Conservation (phyloP, 768 basidiomycete species). For the Leccinum obscurum region DNA sequence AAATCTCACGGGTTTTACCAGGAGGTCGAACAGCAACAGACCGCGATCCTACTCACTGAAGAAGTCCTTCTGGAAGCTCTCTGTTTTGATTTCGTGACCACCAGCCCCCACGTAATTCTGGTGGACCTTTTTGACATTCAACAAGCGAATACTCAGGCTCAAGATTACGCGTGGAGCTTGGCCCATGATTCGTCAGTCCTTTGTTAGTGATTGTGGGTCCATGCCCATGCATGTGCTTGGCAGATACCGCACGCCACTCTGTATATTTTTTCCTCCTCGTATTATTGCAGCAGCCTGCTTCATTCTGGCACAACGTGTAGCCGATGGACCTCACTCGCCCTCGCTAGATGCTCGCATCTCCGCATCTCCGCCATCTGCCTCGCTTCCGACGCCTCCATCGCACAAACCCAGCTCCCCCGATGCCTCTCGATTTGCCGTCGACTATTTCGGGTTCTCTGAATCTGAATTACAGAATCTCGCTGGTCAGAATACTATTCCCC, state of each 20-base stretch:
- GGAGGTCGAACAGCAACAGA: conserved; percentile 76
- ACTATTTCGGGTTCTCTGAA: conserved; percentile 64
- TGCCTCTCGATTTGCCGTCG: conserved; percentile 63
- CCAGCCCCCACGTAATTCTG: conserved; percentile 73
- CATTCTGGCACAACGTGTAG: conserved; percentile 69
- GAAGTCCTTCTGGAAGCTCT: conserved; percentile 79
- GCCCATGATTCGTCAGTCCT: conserved; percentile 80
- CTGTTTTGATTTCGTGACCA: conserved; percentile 82
- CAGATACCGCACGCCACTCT: conserved; percentile 80
- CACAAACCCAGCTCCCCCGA: conserved; percentile 74
- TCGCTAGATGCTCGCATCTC: conserved; percentile 77
- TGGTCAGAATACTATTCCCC: conserved; percentile 42
- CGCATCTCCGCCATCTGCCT: conserved; percentile 67
- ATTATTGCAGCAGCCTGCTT: conserved; percentile 78
- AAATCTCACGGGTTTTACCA: conserved; percentile 30
- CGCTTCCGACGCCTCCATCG: conserved; percentile 79
- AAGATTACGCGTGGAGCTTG: conserved; percentile 83
- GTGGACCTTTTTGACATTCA: conserved; percentile 68
- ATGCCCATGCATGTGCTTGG: conserved; percentile 7
- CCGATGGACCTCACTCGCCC: conserved; percentile 71
- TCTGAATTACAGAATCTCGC: conserved; percentile 56
- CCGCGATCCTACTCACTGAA: conserved; percentile 69
- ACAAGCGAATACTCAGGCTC: conserved; percentile 47
- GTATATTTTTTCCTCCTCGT: conserved; percentile 65
- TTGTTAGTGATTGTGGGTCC: neutral